Percentiles rank a stretch among this genome's conserved stretches.
These are phyloP conservation scores for Diaporthe vexans DNA, from an alignment of 2,329 filamentous ascomycete species.

Conservation along the genomic window DNA sequence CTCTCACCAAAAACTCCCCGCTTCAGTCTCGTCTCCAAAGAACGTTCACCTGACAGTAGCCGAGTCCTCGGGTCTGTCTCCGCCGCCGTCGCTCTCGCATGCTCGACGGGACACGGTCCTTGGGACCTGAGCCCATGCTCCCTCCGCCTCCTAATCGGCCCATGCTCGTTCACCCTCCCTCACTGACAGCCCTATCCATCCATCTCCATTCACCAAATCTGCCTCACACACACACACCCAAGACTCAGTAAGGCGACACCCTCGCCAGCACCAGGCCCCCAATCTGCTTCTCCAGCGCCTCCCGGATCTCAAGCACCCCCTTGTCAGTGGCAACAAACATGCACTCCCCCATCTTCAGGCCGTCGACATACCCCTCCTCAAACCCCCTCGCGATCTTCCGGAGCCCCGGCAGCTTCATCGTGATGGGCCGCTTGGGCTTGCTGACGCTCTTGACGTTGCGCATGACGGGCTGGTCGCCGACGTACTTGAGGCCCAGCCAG, in stretches of 20 bases:
- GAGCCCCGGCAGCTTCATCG: conserved; percentile 73
- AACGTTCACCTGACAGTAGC: too few relatives aligned
- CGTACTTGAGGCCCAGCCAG: conserved; percentile 94
- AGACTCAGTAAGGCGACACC: conserved; percentile 56
- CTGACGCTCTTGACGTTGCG: conserved; percentile 75
- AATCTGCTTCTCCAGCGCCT: conserved; percentile 83
- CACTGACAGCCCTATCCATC: background rate
- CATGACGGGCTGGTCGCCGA: conserved; percentile 84
- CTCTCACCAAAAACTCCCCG: background rate
- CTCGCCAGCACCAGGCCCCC: conserved; percentile 87
- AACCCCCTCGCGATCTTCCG: conserved; percentile 77
- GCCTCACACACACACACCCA: background rate
- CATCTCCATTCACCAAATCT: too few relatives aligned
- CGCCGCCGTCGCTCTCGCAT: background rate
- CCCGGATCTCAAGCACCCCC: conserved; percentile 84
- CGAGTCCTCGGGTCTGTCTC: background rate
- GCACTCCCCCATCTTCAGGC: conserved; percentile 84
- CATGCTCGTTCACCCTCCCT: too few relatives aligned
- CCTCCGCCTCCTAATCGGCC: background rate
- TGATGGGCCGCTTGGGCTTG: conserved; percentile 81
- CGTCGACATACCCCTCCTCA: conserved; percentile 77
- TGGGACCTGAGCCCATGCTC: background rate
- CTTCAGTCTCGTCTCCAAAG: background rate
- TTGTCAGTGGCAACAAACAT: conserved; percentile 83
- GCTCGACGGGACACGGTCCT: background rate